Evolutionary conservation across 495 filamentous ascomycete genomes (phyloP).

Genomic region (Xylaria nigripes): DNA sequence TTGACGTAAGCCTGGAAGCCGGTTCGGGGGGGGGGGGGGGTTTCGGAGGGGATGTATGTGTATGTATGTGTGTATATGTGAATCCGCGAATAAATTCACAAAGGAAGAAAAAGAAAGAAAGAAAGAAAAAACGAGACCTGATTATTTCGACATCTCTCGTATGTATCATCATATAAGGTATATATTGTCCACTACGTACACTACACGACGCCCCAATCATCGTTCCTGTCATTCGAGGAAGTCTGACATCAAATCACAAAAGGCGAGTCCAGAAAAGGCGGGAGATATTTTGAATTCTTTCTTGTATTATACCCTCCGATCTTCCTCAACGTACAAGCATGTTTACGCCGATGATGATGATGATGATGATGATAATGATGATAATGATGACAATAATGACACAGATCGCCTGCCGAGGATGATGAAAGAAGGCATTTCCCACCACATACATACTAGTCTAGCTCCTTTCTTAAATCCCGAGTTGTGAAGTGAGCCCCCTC

Average conservation of each 20-base stretch:
- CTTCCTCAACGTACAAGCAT: slow-evolving; percentile 13
- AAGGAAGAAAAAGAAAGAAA: no score
- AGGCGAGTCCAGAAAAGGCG: neutral
- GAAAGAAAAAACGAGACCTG: no score
- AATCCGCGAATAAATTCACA: no score
- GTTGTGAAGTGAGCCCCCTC: neutral
- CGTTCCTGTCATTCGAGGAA: no score
- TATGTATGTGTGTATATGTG: no score
- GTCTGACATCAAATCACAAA: neutral
- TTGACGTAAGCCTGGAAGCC: no score
- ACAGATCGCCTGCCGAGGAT: neutral
- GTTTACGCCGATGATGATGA: slow-evolving; percentile 17
- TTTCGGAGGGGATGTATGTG: no score
- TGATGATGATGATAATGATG: slow-evolving; percentile 10
- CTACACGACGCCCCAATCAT: no score
- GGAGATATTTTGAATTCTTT: slow-evolving; percentile 8
- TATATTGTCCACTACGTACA: no score
- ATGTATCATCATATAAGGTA: no score
- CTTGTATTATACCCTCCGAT: slow-evolving; percentile 25
- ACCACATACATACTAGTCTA: neutral
- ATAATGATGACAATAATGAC: slow-evolving; percentile 2
- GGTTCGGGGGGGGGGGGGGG: no score
- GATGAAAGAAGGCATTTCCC: neutral
- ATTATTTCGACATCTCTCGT: no score
- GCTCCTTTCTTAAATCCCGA: neutral